Evolutionary conservation across 139 green algal species (phyloP), one percentile per base, ranked within the genome.

Genomic region (Mesotaenium endlicherianum): DNA sequence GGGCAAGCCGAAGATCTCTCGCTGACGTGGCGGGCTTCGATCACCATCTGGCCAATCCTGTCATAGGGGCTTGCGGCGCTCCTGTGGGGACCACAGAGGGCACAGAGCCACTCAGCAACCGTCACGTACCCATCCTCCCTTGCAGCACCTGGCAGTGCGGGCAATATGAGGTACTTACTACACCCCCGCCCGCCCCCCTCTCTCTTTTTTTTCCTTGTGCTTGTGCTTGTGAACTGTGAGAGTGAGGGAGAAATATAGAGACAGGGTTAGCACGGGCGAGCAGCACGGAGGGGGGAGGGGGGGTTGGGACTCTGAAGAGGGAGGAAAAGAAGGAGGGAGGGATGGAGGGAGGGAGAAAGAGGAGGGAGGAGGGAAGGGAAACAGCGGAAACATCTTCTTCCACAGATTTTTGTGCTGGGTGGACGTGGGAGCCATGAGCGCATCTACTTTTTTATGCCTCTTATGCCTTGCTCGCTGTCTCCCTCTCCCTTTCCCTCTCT

Each of bases 11-110:
- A 14, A 34, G 6, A 78, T 30, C 4, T 69, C 11, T 78, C 40
- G 70, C 45, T 31, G 31, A 78, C 8, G 70, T 78, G 16, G 6
- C 47, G 16, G 70, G 70, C 8, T 78, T 78, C 6, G 70, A 78
- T 31, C 70, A 78, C 70, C 40, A 5, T 31, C 5, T 78, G 40
- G 34, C 38, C 16, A 78, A 78, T 38, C 38, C 3, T 38, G 5
- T 55, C 34, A 47, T 78, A 31, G 70, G 70, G 36, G 70, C 5
- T 38, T 5, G 39, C 40, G 70, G 70, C 31, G 4, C 3, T 6
- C n/a, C n/a, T n/a, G n/a, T n/a, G n/a, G 14, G 14, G 49, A 14
- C 49, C 14, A 59, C 16, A 30, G 49, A 59, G 16, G n/a, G n/a
- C n/a, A n/a, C n/a, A n/a, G n/a, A n/a, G n/a, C n/a, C n/a, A n/a